Conservation (phyloP, 2,329 filamentous ascomycete species). For the Calonectria hawksworthii region DNA sequence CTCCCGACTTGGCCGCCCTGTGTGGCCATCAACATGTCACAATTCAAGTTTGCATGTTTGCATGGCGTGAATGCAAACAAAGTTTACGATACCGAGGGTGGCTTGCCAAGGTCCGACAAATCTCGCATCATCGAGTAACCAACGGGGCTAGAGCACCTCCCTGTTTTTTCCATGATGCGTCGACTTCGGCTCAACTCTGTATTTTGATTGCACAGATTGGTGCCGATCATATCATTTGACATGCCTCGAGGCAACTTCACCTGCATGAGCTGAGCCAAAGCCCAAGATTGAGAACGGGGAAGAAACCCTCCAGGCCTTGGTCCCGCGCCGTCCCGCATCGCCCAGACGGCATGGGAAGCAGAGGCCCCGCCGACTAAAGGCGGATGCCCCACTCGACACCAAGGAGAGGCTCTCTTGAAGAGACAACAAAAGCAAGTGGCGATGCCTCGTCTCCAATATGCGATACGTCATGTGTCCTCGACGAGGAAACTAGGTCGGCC, state of each 20-base stretch:
- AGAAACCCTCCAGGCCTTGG: conserved; percentile 21
- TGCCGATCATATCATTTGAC: conserved; percentile 13
- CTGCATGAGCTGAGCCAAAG: conserved; percentile 13
- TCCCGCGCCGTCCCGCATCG: conserved; percentile 35
- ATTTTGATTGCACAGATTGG: conserved; percentile 1
- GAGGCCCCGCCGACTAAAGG: conserved; percentile 19
- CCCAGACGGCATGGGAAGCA: conserved; percentile 21
- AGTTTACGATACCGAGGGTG: background rate
- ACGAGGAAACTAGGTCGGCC: conserved; percentile 16
- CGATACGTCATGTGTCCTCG: conserved; percentile 32
- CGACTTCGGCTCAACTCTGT: background rate
- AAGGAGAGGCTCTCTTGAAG: conserved; percentile 27
- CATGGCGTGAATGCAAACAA: background rate
- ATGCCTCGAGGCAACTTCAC: background rate
- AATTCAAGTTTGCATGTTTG: background rate
- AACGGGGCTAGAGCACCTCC: background rate
- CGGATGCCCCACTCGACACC: conserved; percentile 15
- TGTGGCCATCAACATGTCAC: background rate
- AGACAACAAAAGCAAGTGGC: conserved; percentile 41
- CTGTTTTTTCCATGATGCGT: background rate
- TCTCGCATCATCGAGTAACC: background rate
- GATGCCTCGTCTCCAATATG: conserved; percentile 2
- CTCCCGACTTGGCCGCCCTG: background rate
- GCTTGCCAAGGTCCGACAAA: background rate
- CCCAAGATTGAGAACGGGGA: conserved; percentile 10